Evolutionary conservation across 148 eudicot genomes (phyloP).

Genomic region (Vaccinium vitisidaea): DNA sequence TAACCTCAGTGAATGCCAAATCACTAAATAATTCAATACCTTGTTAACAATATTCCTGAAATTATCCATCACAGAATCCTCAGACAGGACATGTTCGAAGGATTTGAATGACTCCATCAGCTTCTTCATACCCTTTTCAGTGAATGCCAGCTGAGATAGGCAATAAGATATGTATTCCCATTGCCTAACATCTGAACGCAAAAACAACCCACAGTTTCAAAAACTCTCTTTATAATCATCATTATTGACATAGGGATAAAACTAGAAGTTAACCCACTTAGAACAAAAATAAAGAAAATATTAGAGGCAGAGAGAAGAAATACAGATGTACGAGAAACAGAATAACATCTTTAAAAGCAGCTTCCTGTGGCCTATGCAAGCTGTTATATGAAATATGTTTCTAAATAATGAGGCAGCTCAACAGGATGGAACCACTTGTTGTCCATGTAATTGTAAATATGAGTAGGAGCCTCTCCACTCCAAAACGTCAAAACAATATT

Average conservation of each 20-base stretch:
- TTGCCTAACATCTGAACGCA: conserved; percentile 65
- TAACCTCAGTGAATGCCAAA: not conserved
- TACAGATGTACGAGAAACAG: not conserved
- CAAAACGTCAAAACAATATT: not conserved
- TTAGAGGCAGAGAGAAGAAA: not conserved
- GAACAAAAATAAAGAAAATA: not conserved
- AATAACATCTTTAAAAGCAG: not conserved
- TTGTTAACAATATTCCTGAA: conserved; percentile 81
- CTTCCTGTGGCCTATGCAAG: conserved; percentile 1
- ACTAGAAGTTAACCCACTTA: not conserved
- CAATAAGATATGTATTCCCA: conserved; percentile 95
- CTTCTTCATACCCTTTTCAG: conserved; percentile 93
- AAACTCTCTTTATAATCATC: not conserved
- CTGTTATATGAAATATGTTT: not conserved
- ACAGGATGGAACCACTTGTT: not conserved
- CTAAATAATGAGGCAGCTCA: not conserved
- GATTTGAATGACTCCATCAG: conserved; percentile 84
- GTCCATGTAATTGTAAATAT: not conserved
- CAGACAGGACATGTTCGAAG: conserved; percentile 77
- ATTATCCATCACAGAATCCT: conserved; percentile 82
- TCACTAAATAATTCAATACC: conserved; percentile 38
- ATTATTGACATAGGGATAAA: not conserved
- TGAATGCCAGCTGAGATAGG: conserved; percentile 92
- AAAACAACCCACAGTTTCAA: conserved; percentile 10
- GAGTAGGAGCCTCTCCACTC: not conserved